Evolutionary conservation across 805 yeast species (phyloP).

Genomic region (Saccharomycopsis olivae): DNA sequence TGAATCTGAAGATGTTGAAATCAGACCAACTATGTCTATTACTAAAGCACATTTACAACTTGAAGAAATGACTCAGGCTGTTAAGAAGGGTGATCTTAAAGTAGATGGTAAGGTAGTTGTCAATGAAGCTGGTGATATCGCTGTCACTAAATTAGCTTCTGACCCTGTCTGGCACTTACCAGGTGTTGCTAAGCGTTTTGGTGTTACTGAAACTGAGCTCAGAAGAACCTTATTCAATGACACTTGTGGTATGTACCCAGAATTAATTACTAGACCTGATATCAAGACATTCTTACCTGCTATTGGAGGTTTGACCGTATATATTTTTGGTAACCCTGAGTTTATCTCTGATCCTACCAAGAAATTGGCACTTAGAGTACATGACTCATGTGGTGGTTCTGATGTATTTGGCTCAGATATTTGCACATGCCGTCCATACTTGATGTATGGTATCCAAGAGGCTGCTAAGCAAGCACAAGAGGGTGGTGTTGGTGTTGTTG

Average conservation of each 20-base stretch:
- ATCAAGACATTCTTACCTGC: constrained; percentile 58
- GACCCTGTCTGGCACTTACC: constrained; percentile 68
- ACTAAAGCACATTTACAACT: constrained; percentile 58
- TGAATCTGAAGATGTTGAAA: constrained; percentile 38
- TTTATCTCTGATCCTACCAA: constrained; percentile 40
- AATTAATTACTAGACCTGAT: constrained; percentile 56
- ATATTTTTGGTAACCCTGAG: constrained; percentile 53
- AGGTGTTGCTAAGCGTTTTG: constrained; percentile 55
- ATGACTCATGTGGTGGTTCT: constrained; percentile 63
- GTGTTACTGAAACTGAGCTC: constrained; percentile 42
- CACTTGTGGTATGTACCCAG: constrained; percentile 65
- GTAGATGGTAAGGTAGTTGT: constrained; percentile 55
- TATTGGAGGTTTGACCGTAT: constrained; percentile 57
- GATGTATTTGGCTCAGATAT: constrained; percentile 62
- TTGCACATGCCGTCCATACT: constrained; percentile 61
- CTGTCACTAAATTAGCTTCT: constrained; percentile 53
- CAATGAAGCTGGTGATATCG: constrained; percentile 49
- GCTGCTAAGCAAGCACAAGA: constrained; percentile 60
- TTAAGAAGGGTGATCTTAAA: constrained; percentile 37
- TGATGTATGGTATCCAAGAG: constrained; percentile 55
- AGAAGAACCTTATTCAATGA: constrained; percentile 55
- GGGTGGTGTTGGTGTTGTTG: constrained; percentile 55
- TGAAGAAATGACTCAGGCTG: constrained; percentile 47
- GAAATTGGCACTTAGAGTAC: constrained; percentile 48
- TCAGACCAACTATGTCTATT: constrained; percentile 55